phyloP scores from a whole-genome alignment of 306 rosid species.

The Purshia tridentata region DNA sequence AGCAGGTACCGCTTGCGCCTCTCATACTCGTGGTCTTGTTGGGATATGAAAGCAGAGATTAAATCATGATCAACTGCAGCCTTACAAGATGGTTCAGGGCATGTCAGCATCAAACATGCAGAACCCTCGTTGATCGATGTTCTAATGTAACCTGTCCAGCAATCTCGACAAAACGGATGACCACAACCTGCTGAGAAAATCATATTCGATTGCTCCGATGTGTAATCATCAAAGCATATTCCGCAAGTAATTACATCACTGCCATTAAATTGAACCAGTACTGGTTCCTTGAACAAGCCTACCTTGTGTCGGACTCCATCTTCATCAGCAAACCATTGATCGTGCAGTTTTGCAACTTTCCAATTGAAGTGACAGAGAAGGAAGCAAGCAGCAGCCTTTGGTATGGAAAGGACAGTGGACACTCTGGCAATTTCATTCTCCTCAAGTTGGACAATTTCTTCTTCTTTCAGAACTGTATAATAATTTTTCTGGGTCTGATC shows the following conservation, averaged over 20 bases:
- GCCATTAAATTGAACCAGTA: background rate
- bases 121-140: background rate
- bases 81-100: background rate
- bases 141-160: background rate
- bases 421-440: background rate
- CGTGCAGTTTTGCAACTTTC: background rate
- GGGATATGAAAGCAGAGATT: background rate
- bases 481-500: background rate
- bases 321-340: conserved; percentile 2
- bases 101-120: background rate
- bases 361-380: background rate
- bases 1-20: background rate
- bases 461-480: conserved; percentile 6
- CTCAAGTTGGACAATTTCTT: background rate
- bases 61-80: background rate
- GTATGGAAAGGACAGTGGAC: background rate
- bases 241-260: background rate
- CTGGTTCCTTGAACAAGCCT: background rate
- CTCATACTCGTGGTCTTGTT: background rate
- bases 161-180: background rate
- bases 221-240: background rate
- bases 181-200: background rate
- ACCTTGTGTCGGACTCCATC: background rate
- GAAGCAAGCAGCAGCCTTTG: background rate
- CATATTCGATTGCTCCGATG: background rate